A percentile compares a stretch with the other conserved stretches of the same genome.
These are phyloP conservation scores for Penicillium sp. DNA, from an alignment of 2,329 filamentous ascomycete species.

Conservation along the genomic window DNA sequence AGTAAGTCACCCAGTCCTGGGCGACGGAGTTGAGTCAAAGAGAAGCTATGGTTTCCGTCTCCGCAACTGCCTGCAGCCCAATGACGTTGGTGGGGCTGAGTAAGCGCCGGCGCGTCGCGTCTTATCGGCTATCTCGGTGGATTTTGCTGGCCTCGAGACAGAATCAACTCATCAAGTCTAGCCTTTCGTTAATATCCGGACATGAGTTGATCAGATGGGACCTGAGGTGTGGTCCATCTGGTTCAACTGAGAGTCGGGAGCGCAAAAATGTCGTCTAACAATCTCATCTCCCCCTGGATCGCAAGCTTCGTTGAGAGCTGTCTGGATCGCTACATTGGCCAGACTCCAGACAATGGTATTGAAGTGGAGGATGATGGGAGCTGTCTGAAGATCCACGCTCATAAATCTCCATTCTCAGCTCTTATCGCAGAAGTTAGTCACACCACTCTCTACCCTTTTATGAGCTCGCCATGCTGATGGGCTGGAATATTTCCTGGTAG, in stretches of 20 bases:
- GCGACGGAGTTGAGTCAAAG: not conserved
- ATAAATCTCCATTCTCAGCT: conserved; percentile 16
- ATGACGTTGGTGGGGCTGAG: conserved; percentile 8
- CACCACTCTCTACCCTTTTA: not conserved
- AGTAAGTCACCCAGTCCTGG: conserved; percentile 2
- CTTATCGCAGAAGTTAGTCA: conserved; percentile 38
- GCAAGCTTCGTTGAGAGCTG: conserved; percentile 27
- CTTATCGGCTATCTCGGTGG: conserved; percentile 21
- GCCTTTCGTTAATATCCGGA: not conserved
- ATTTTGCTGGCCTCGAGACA: not conserved
- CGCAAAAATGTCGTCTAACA: conserved; percentile 26
- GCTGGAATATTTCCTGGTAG: conserved; percentile 24
- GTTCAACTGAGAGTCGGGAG: conserved; percentile 11
- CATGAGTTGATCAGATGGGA: not conserved
- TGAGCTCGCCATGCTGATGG: conserved; percentile 6
- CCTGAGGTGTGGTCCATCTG: not conserved
- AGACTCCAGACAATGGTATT: conserved; percentile 10
- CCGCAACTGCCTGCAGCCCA: not conserved
- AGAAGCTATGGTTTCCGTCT: not conserved
- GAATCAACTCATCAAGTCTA: not conserved
- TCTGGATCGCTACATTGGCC: conserved; percentile 24
- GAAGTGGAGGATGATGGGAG: conserved; percentile 39
- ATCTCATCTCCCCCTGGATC: conserved; percentile 27
- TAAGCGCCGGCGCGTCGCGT: conserved; percentile 12
- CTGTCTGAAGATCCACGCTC: conserved; percentile 35